These are phyloP conservation scores for Phytophthora cajani DNA, from an alignment of 352 stramenopile genomes.

Conservation along the genomic window DNA sequence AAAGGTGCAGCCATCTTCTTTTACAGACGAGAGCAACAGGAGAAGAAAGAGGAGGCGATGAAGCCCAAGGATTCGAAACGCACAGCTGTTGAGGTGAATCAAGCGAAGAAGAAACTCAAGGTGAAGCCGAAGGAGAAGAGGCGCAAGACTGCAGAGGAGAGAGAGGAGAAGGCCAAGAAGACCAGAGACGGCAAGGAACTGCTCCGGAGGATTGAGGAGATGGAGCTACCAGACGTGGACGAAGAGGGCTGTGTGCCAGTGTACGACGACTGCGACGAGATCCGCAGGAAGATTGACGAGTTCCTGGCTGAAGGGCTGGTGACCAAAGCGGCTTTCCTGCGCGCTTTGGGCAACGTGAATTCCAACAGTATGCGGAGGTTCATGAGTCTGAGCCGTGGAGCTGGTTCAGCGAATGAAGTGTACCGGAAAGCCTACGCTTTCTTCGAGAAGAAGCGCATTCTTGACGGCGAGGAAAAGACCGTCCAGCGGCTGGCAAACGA, in stretches of 20 bases:
- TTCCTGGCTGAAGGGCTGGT: not conserved
- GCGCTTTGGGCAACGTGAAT: not conserved
- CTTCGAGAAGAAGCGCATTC: not conserved
- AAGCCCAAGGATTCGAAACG: slow-evolving; percentile 20
- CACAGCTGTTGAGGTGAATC: slow-evolving; percentile 14
- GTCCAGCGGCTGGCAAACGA: not conserved
- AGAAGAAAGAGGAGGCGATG: slow-evolving; percentile 23
- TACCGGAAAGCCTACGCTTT: slow-evolving; percentile 4
- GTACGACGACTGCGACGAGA: slow-evolving; percentile 2
- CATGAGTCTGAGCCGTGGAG: slow-evolving; percentile 1
- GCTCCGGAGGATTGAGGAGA: not conserved
- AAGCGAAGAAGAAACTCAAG: slow-evolving; percentile 31
- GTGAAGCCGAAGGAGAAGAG: slow-evolving; percentile 3
- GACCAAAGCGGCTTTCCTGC: not conserved
- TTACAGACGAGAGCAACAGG: slow-evolving; percentile 25
- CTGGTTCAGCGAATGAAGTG: not conserved
- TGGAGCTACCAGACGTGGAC: not conserved
- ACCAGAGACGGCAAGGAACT: not conserved
- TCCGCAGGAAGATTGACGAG: not conserved
- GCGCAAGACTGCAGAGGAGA: not conserved
- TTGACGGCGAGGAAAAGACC: slow-evolving; percentile 1
- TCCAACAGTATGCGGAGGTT: slow-evolving; percentile 4
- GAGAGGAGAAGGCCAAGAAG: slow-evolving; percentile 2
- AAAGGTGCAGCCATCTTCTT: slow-evolving; percentile 46
- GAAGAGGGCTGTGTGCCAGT: not conserved